Conservation (phyloP, 2,329 filamentous ascomycete species). For the Clarireedia homoeocarpa region DNA sequence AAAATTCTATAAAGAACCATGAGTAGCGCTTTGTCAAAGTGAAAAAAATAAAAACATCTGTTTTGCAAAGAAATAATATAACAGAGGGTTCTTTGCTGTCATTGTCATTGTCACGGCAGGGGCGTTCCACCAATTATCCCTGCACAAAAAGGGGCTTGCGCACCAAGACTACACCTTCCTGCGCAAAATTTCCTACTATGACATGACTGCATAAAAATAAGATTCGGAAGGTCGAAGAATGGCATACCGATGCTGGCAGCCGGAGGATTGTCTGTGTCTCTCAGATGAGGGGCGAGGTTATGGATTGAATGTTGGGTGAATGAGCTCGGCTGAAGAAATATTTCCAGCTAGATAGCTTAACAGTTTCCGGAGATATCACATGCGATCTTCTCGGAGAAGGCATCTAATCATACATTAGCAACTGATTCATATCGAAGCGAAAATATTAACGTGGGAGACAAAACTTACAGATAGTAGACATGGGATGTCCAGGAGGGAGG, state of each 20-base stretch:
- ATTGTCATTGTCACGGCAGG: too few relatives aligned
- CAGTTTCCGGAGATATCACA: slow-evolving; percentile 4
- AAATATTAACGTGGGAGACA: background rate
- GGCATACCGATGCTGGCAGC: background rate
- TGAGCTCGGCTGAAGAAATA: background rate
- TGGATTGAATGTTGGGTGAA: background rate
- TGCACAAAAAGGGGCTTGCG: too few relatives aligned
- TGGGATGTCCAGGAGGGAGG: slow-evolving; percentile 35
- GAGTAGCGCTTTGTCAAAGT: too few relatives aligned
- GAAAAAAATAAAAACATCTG: too few relatives aligned
- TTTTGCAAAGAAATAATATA: too few relatives aligned
- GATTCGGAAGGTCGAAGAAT: background rate
- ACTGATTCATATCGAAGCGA: background rate
- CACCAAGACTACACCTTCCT: too few relatives aligned
- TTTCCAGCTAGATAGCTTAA: background rate
- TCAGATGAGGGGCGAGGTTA: background rate
- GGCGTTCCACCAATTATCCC: too few relatives aligned
- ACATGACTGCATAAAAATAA: background rate
- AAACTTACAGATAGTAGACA: slow-evolving; percentile 33
- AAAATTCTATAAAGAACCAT: too few relatives aligned
- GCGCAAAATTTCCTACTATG: too few relatives aligned
- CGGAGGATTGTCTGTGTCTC: background rate
- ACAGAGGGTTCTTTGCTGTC: too few relatives aligned
- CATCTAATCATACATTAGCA: slow-evolving; percentile 23
- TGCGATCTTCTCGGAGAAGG: slow-evolving; percentile 37